Evolutionary conservation across 1,139 yeast species (phyloP).

Genomic region (Saccharomyces pastorianus): DNA sequence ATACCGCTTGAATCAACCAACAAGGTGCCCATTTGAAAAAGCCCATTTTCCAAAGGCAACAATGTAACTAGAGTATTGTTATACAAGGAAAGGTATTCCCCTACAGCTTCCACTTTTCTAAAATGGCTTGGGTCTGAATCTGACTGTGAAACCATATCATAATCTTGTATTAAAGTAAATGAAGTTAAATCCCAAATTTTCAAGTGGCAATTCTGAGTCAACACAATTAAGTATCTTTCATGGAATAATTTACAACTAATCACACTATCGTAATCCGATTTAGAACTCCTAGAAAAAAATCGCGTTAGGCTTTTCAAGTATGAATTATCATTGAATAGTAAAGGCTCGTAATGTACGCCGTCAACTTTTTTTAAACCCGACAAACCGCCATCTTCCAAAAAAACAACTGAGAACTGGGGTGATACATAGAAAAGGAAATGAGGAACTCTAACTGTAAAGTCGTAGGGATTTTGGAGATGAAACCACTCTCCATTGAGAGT

Average conservation of each 20-base stretch:
- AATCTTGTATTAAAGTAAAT: conserved; percentile 33
- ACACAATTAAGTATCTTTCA: conserved; percentile 19
- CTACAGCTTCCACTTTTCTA: conserved; percentile 14
- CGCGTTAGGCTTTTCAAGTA: conserved; percentile 39
- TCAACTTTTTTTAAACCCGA: conserved; percentile 40
- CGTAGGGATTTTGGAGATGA: conserved; percentile 58
- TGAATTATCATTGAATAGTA: conserved; percentile 49
- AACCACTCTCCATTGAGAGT: conserved; percentile 43
- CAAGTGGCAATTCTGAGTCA: conserved; percentile 31
- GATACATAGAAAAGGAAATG: conserved; percentile 45
- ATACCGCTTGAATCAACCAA: conserved; percentile 22
- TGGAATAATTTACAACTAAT: conserved; percentile 20
- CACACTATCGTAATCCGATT: conserved; percentile 16
- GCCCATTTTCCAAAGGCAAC: conserved; percentile 40
- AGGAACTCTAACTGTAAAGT: conserved; percentile 64
- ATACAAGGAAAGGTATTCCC: conserved; percentile 19
- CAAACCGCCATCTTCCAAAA: conserved; percentile 66
- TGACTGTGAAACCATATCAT: conserved; percentile 19
- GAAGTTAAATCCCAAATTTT: conserved; percentile 49
- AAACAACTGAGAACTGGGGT: conserved; percentile 40
- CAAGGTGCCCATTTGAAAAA: conserved; percentile 38
- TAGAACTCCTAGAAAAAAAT: conserved; percentile 17
- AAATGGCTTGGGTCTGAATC: conserved; percentile 15
- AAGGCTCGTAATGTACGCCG: conserved; percentile 41
- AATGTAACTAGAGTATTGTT: conserved; percentile 28